Evolutionary conservation across 306 rosid species (phyloP).

Genomic region (Astragalus glycyphyllos): DNA sequence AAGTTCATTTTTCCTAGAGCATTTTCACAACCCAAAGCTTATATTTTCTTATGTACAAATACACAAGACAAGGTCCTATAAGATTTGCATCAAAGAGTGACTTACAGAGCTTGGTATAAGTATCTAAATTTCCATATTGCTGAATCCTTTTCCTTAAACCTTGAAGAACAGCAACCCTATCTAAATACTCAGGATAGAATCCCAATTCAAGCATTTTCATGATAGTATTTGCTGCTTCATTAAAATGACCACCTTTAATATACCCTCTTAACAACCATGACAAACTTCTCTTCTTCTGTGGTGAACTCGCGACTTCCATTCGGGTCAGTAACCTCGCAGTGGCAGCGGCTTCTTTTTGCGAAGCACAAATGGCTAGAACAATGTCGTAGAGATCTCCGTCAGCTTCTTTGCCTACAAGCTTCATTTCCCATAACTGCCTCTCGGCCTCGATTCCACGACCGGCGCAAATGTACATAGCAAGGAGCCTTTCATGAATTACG

Average conservation of each 20-base stretch:
- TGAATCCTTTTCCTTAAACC: slow-evolving; percentile 77
- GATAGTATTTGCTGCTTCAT: slow-evolving; percentile 82
- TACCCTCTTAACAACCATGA: slow-evolving; percentile 95
- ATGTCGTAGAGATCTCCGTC: slow-evolving; percentile 84
- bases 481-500: slow-evolving; percentile 89
- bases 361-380: slow-evolving; percentile 92
- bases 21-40: slow-evolving; percentile 87
- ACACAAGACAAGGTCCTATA: slow-evolving; percentile 79
- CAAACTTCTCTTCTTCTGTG: slow-evolving; percentile 76
- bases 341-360: slow-evolving; percentile 74
- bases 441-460: slow-evolving; percentile 95
- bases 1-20: slow-evolving; percentile 49
- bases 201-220: slow-evolving; percentile 86
- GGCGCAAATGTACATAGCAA: slow-evolving; percentile 93
- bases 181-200: slow-evolving; percentile 77
- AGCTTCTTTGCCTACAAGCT: slow-evolving; percentile 90
- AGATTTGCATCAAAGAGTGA: slow-evolving; percentile 75
- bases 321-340: slow-evolving; percentile 72
- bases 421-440: slow-evolving; percentile 94
- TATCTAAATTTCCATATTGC: slow-evolving; percentile 60
- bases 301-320: slow-evolving; percentile 64
- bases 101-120: slow-evolving; percentile 82
- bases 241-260: slow-evolving; percentile 87
- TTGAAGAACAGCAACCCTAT: slow-evolving; percentile 82
- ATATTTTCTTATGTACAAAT: slow-evolving; percentile 76